phyloP scores from a whole-genome alignment of 352 stramenopile genomes.

The Pythium brachiatum region DNA sequence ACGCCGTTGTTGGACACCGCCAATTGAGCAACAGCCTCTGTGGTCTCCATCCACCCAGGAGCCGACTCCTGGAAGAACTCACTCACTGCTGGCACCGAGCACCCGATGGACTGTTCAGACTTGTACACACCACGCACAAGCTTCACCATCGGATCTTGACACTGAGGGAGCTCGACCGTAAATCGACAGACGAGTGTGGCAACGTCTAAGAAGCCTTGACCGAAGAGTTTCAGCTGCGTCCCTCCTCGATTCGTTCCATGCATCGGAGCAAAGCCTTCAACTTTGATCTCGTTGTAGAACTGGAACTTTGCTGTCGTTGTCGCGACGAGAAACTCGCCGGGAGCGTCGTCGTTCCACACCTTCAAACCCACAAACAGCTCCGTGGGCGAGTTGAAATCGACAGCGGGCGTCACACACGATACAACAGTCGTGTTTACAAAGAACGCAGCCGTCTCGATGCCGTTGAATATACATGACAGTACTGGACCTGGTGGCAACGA shows the following conservation, averaged over 20 bases:
- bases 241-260: conserved; percentile 37
- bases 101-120: conserved; percentile 27
- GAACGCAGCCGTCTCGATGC: conserved; percentile 27
- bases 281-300: conserved; percentile 28
- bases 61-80: conserved; percentile 16
- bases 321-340: conserved; percentile 25
- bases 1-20: conserved; percentile 49
- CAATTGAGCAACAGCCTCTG: conserved; percentile 21
- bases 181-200: conserved; percentile 36
- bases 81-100: conserved; percentile 1
- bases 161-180: conserved; percentile 29
- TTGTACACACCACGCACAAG: conserved; percentile 23
- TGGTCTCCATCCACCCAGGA: conserved; percentile 6
- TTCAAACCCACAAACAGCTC: conserved; percentile 35
- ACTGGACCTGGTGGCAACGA: conserved; percentile 30
- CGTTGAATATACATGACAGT: conserved; percentile 42
- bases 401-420: conserved; percentile 30
- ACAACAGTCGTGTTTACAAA: conserved; percentile 29
- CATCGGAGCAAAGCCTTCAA: conserved; percentile 30
- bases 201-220: conserved; percentile 26
- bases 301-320: conserved; percentile 35
- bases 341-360: conserved; percentile 18
- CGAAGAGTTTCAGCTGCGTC: conserved; percentile 28
- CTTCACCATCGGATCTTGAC: conserved; percentile 6
- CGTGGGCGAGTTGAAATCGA: conserved; percentile 10